Evolutionary conservation across 176 grass and related monocot species (phyloP).

Genomic region (Aegilops sharonensis): DNA sequence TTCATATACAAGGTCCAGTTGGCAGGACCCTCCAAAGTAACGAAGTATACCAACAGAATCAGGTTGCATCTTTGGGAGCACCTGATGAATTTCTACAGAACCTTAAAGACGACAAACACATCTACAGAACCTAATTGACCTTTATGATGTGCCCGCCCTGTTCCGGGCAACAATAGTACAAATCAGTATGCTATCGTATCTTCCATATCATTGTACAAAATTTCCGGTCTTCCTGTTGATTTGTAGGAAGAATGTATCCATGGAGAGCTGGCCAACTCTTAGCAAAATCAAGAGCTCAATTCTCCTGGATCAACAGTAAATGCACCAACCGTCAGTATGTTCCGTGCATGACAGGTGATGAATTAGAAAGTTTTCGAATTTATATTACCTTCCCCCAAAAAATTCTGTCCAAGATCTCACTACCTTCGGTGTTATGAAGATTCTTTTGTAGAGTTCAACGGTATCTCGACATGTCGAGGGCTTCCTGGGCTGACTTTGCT

Average conservation of each 20-base stretch:
- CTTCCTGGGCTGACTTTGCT: conserved; percentile 41
- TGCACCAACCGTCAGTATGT: conserved; percentile 28
- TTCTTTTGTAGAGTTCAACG: conserved; percentile 54
- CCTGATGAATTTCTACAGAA: conserved; percentile 34
- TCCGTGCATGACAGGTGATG: neutral
- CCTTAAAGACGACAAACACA: conserved; percentile 19
- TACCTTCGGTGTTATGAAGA: conserved; percentile 28
- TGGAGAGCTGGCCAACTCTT: conserved; percentile 28
- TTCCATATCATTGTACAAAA: conserved; percentile 44
- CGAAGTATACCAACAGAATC: conserved; percentile 20
- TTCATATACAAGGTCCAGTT: neutral
- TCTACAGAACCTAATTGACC: conserved; percentile 32
- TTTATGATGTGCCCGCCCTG: neutral
- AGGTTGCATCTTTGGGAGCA: conserved; percentile 26
- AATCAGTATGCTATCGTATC: conserved; percentile 14
- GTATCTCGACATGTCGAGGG: conserved; percentile 40
- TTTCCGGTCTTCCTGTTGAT: conserved; percentile 14
- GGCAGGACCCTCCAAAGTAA: neutral
- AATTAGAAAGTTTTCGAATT: neutral
- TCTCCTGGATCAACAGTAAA: conserved; percentile 40
- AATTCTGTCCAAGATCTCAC: conserved; percentile 13
- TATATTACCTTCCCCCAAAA: conserved; percentile 32
- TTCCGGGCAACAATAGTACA: conserved; percentile 34
- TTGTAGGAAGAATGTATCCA: conserved; percentile 25
- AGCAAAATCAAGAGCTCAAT: conserved; percentile 24